Conservation (phyloP, 495 filamentous ascomycete species). For the Trichocladium uniseriatum region DNA sequence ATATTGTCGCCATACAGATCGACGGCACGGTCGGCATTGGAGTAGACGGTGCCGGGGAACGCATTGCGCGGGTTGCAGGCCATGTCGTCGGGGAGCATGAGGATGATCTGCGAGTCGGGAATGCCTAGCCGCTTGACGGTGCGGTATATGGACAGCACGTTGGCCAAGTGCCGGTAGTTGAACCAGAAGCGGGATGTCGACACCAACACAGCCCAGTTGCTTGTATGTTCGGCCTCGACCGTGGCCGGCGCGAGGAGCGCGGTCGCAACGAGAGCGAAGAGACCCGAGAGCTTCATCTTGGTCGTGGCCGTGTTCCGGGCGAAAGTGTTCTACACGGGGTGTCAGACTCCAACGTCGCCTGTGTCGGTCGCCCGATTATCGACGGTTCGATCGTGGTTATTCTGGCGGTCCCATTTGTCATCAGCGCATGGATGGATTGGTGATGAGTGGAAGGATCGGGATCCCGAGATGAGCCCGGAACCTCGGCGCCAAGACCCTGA, state of each 20-base stretch:
- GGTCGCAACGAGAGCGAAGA: conserved; percentile 32
- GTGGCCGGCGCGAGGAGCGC: conserved; percentile 34
- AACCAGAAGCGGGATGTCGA: conserved; percentile 99
- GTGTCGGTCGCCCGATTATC: no score
- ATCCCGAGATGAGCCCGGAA: no score
- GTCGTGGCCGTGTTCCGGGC: no score
- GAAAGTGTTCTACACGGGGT: no score
- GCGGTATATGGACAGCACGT: conserved; percentile 94
- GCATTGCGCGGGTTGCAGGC: conserved; percentile 98
- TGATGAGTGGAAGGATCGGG: no score
- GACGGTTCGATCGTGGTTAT: no score
- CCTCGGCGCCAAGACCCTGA: no score
- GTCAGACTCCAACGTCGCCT: neutral
- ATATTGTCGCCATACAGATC: conserved; percentile 98
- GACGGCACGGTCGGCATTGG: conserved; percentile 89
- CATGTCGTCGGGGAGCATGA: conserved; percentile 99
- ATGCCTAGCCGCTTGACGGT: conserved; percentile 98
- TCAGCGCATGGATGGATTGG: neutral
- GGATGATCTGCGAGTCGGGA: conserved; percentile 96
- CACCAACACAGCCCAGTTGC: conserved; percentile 97
- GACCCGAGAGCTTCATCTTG: conserved; percentile 15
- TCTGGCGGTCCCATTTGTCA: neutral
- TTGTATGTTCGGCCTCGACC: conserved; percentile 69
- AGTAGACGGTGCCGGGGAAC: conserved; percentile 96
- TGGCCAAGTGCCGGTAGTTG: conserved; percentile 97